Percentiles rank a stretch among this genome's conserved stretches.
Conservation (phyloP, 208 protist species). For the Trypanosoma grayi region DNA sequence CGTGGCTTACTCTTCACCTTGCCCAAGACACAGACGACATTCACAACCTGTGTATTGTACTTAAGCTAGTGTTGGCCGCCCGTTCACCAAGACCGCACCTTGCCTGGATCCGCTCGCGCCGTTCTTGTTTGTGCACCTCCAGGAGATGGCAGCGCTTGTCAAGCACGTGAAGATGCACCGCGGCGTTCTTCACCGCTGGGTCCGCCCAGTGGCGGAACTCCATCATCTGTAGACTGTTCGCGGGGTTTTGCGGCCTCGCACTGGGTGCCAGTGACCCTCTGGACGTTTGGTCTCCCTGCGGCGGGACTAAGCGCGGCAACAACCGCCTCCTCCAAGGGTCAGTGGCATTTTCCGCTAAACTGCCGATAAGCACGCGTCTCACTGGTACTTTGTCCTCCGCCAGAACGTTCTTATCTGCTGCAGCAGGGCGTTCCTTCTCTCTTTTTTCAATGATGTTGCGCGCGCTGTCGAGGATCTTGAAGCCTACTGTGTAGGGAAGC, state of each 20-base stretch:
- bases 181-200: slow-evolving; percentile 27
- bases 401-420: neutral
- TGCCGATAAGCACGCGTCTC: too few species aligned
- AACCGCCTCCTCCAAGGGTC: too few species aligned
- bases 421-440: neutral
- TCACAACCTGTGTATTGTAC: slow-evolving; percentile 1
- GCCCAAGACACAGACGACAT: neutral
- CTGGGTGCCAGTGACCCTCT: neutral
- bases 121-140: slow-evolving; percentile 13
- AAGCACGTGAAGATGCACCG: slow-evolving; percentile 23
- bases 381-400: slow-evolving; percentile 4
- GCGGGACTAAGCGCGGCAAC: too few species aligned
- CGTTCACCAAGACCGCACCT: slow-evolving; percentile 11
- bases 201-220: slow-evolving; percentile 28
- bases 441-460: slow-evolving; percentile 8
- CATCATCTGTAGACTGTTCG: neutral
- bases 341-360: too few species aligned
- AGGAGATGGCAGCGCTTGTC: slow-evolving; percentile 26
- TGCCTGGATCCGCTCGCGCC: neutral
- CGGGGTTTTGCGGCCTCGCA: neutral
- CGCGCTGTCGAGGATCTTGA: slow-evolving; percentile 23
- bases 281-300: too few species aligned
- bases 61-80: too few species aligned
- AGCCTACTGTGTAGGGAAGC: slow-evolving; percentile 81
- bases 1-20: neutral